phyloP scores from a whole-genome alignment of 139 green algal genomes.

The Astrephomene gubernaculifera region DNA sequence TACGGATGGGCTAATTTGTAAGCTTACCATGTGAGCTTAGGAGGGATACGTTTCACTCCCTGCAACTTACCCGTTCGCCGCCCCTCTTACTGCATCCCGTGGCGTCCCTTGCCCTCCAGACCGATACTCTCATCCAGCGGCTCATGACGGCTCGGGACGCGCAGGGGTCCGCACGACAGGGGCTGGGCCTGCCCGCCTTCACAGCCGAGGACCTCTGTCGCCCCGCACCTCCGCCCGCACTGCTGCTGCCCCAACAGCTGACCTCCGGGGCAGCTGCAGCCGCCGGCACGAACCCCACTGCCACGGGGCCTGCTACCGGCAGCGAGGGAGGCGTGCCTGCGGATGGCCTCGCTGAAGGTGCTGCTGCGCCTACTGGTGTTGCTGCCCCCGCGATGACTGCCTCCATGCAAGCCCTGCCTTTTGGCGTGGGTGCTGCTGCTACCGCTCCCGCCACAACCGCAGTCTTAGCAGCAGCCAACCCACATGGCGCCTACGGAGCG shows the following conservation, averaged over 20 bases:
- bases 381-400: background rate
- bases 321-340: too few relatives aligned
- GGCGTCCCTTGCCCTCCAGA: too few relatives aligned
- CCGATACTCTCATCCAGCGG: background rate
- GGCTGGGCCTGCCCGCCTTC: background rate
- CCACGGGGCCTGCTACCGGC: background rate
- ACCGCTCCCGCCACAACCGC: background rate
- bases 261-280: too few relatives aligned
- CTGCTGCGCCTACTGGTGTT: background rate
- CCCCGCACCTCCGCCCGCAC: background rate
- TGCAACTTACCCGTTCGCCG: too few relatives aligned
- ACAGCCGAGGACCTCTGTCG: conserved; percentile 12
- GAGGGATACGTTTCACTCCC: too few relatives aligned
- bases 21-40: too few relatives aligned
- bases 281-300: too few relatives aligned
- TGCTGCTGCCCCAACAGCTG: background rate
- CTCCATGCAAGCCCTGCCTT: background rate
- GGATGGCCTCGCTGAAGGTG: too few relatives aligned
- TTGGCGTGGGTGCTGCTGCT: background rate
- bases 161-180: background rate
- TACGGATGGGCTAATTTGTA: too few relatives aligned
- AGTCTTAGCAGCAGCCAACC: background rate
- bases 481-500: background rate
- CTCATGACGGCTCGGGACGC: background rate
- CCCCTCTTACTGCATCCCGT: too few relatives aligned